Base-by-base conservation (phyloP, 192 early-diverging fungal genomes). In the Paraglomus brasilianum region DNA sequence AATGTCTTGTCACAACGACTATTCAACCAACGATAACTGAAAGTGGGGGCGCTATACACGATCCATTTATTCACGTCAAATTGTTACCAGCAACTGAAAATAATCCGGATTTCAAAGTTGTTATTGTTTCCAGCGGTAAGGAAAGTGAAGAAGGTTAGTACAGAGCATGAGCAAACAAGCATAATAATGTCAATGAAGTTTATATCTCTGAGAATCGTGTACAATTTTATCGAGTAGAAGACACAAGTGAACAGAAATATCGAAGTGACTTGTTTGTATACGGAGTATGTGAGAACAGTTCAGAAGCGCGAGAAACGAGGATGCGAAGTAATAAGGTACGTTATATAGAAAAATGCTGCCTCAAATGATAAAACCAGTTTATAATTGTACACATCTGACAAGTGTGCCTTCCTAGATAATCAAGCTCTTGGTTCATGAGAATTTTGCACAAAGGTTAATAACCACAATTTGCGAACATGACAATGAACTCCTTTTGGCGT, bases 381-480 rank as follows among this genome's bases (percentile, higher is more conserved):
- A 51, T 55, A 55, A 17, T 24, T 55, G 52, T 24, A 55, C 36
- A 24, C 9, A 9, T 44, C 45, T 10, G 13, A 46, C 2, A 5
- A 46, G 6, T 45, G 15, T 24, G 22, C 30, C 15, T 19, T 5
- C 19, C 5, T 63, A 63, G 61, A 44, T 21, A 15, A 43, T 50
- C 21, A 39, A 22, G 6, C 13, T 53, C 17, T 8, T 68, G 9
- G 41, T 19, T 14, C 2, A 30, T 44, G 8, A 5, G 9, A 46
- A 43, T 56, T 51, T 68, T 6, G 39, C 30, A 15, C 19, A 55
- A 56, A 53, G 36, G 17, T 43, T 68, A 22, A 40, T 68, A 42
- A 68, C 66, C 4, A 52, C 21, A 15, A 43, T 68, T 22, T 68
- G 66, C 51, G 11, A 49, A 22, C 66, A 68, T 44, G 15, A 56